These are phyloP conservation scores for Cinnamomum chago DNA, from an alignment of 164 flowering plant species.

Conservation along the genomic window DNA sequence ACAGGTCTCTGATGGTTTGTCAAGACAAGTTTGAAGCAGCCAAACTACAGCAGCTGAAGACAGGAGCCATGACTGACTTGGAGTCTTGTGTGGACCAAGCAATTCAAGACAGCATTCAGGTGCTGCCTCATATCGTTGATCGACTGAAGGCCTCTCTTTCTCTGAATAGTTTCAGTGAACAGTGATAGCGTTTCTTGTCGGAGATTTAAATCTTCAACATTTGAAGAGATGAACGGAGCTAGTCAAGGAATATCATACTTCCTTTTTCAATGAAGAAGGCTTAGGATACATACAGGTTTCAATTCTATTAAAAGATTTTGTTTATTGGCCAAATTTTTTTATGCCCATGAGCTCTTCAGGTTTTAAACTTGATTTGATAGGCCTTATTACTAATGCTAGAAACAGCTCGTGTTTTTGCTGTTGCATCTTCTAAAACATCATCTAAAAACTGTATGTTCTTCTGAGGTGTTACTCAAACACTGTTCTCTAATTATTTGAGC, in stretches of 20 bases:
- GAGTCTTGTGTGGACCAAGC: slow-evolving; percentile 79
- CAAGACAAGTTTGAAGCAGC: slow-evolving; percentile 86
- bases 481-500: no score
- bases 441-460: no score
- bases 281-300: neutral
- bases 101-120: slow-evolving; percentile 53
- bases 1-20: slow-evolving; percentile 83
- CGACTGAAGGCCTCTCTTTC: slow-evolving; percentile 45
- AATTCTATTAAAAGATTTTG: neutral
- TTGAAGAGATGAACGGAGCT: neutral
- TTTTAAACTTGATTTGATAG: neutral
- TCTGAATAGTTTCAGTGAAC: slow-evolving; percentile 5
- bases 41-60: slow-evolving; percentile 45
- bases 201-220: neutral
- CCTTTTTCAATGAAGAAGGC: neutral
- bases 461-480: no score
- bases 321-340: neutral
- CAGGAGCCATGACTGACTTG: slow-evolving; percentile 42
- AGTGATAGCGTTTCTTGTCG: neutral
- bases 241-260: neutral
- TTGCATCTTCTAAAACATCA: no score
- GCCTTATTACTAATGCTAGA: neutral
- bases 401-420: no score
- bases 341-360: neutral
- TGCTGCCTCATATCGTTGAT: slow-evolving; percentile 63